Evolutionary conservation across 306 rosid genomes (phyloP), one percentile per base, ranked within the genome.

Genomic region (Cicer pinnatifidum): DNA sequence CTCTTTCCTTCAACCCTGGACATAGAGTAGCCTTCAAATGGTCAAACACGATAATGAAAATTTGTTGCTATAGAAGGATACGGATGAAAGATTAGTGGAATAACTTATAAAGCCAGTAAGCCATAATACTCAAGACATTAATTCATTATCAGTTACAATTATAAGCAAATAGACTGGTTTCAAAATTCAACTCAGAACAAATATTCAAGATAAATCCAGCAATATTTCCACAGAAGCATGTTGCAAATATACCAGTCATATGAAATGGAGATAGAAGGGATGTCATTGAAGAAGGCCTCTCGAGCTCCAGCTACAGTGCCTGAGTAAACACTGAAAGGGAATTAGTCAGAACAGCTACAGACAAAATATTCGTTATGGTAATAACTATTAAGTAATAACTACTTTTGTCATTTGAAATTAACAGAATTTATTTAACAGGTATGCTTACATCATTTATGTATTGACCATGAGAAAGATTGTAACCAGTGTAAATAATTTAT

Each of bases 291-390:
- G 75, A 87, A 90, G 48, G 97, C 97, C 85, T 91, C 97, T n/a
- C 96, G 92, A 84, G 97, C 97, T 77, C 97, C 99, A 66, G 90
- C 99, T 10, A 94, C 97, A 5, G 96, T 94, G 68, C 99, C 96
- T 51, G 96, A 91, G 84, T 86, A 88, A 70, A 87, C 80, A 16
- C 99, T 94, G 86, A 81, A 75, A 73, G 67, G 73, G 66, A 51
- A 44, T 46, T 57, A 72, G 46, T 75, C 66, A 79, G 45, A 62
- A 71, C 72, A 64, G 38, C 38, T 75, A 70, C 9, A 7, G 43
- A 57, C 60, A 72, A 40, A 12, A 33, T 17, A 47, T 39, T 45
- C 11, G 20, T 12, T 8, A 13, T 16, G 68, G 38, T 16, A 39
- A 73, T 41, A 61, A 77, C 65, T 35, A 64, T 23, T 23, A 23